These are phyloP conservation scores for Yarrowia galli DNA, from an alignment of 1,139 yeast species.

Conservation along the genomic window DNA sequence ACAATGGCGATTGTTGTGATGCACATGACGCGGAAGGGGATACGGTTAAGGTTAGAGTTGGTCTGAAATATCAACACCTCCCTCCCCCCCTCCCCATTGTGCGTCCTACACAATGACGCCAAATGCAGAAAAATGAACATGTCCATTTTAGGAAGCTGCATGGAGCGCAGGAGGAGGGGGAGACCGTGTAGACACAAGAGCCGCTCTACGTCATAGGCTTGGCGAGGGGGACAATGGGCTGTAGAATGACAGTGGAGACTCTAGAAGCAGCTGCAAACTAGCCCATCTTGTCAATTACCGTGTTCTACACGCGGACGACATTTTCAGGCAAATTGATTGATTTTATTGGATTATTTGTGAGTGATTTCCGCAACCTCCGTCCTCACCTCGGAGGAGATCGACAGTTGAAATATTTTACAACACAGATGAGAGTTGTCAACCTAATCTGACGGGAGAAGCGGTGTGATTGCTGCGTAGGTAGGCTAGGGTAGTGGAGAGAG, in stretches of 20 bases:
- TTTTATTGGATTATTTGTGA: background rate
- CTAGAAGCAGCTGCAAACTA: no score
- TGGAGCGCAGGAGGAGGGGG: constrained; percentile 19
- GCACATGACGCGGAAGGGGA: constrained; percentile 28
- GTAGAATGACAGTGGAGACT: no score
- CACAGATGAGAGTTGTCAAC: constrained; percentile 16
- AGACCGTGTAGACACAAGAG: background rate
- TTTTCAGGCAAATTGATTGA: background rate
- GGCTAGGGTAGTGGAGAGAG: no score
- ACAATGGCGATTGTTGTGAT: constrained; percentile 33
- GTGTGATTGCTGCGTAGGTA: no score
- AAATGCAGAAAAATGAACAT: constrained; percentile 17
- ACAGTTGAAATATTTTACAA: background rate
- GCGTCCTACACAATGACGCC: background rate
- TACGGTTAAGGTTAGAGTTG: background rate
- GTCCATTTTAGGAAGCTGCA: constrained; percentile 31
- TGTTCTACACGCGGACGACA: background rate
- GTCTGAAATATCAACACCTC: background rate
- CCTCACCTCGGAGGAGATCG: background rate
- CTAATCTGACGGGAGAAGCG: constrained; percentile 30
- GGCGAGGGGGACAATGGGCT: no score
- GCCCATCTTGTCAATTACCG: background rate
- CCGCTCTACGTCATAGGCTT: constrained; percentile 16
- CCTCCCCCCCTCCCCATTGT: no score
- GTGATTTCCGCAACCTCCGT: background rate